A percentile compares a stretch with the other conserved stretches of the same genome.
Conservation (phyloP, 2,329 filamentous ascomycete genomes). For the Verticillium isaacii region DNA sequence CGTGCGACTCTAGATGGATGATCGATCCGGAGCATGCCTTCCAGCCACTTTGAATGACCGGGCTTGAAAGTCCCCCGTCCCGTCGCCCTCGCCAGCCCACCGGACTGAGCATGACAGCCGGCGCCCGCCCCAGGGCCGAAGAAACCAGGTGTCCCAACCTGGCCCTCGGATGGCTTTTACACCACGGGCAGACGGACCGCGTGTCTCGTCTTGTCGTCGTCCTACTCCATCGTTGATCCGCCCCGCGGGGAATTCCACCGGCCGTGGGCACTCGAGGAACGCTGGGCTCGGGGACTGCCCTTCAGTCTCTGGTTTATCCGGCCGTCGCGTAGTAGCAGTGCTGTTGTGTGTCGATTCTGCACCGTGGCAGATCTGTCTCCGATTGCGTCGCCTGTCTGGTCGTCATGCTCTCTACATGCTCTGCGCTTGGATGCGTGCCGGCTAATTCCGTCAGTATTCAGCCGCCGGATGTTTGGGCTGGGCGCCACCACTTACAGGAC, state of each 20-base stretch:
- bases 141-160: constrained; percentile 14
- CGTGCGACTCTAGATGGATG: constrained; percentile 27
- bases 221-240: constrained; percentile 4
- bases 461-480: neutral
- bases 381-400: neutral
- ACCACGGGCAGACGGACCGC: constrained; percentile 5
- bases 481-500: constrained; percentile 66
- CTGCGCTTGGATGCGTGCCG: constrained; percentile 7
- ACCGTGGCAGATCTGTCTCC: neutral
- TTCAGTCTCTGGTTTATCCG: neutral
- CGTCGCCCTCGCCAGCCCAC: neutral
- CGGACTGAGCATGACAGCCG: neutral
- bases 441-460: neutral
- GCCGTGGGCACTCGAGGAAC: constrained; percentile 13
- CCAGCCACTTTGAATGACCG: neutral
- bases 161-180: constrained; percentile 13
- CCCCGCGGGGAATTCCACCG: constrained; percentile 16
- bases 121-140: neutral
- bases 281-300: neutral
- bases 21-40: neutral
- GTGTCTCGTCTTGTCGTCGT: neutral
- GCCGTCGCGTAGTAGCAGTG: neutral
- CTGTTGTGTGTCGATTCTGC: neutral
- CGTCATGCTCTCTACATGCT: constrained; percentile 4
- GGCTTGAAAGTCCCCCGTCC: neutral